Conservation (phyloP, 257 asterid genomes). For the Nicotiana knightiana region DNA sequence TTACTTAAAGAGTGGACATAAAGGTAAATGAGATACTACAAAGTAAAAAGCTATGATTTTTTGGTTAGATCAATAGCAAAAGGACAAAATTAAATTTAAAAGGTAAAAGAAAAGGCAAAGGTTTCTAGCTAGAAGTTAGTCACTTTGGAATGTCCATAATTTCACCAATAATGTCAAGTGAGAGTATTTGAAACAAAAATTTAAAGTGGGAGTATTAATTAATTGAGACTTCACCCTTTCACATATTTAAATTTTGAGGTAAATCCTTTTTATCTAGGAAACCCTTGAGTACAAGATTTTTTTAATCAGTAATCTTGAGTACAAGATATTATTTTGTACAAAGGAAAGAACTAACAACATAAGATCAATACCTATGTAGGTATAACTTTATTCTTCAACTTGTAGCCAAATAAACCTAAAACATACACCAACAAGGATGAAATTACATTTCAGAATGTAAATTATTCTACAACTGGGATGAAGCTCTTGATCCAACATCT, state of each 20-base stretch:
- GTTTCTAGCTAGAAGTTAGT: background rate
- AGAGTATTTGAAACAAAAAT: background rate
- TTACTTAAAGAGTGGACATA: background rate
- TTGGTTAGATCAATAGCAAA: background rate
- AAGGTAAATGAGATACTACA: background rate
- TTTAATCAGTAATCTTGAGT: background rate
- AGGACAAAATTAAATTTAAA: background rate
- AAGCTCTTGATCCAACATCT: slow-evolving; percentile 5
- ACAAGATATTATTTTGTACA: background rate
- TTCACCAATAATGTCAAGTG: background rate
- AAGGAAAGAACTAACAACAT: background rate
- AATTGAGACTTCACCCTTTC: background rate
- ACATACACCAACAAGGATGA: background rate
- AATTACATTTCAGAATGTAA: background rate
- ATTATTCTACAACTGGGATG: background rate
- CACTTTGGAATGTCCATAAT: background rate
- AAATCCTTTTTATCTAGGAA: background rate
- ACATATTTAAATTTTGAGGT: background rate
- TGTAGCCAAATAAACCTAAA: background rate
- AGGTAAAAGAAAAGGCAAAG: background rate
- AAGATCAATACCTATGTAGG: background rate
- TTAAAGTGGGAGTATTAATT: background rate
- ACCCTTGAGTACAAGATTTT: background rate
- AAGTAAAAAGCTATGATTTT: background rate
- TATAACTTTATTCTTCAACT: background rate